Base-by-base conservation (phyloP, 352 stramenopile species). In the Globisporangium uncinulatum region DNA sequence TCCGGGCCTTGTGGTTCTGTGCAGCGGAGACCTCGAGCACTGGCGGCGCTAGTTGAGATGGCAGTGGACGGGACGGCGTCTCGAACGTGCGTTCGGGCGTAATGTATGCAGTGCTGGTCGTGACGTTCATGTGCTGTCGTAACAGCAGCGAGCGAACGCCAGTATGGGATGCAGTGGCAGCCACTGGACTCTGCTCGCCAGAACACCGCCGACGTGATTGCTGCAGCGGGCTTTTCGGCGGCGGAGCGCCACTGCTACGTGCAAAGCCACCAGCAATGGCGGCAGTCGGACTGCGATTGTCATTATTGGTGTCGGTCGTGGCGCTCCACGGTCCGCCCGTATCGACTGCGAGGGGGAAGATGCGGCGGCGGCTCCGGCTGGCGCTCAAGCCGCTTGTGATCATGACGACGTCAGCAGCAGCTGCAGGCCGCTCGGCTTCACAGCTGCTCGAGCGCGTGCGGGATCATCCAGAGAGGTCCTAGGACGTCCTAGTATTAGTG, bases 1-100 rank as follows among this genome's bases (percentile, higher is more conserved):
- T 83, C 4, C 80, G 66, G 34, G 80, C 70, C 15, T 79, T 76
- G 43, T 87, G 76, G 56, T 87, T 88, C 46, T 87, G 76, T 2
- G 73, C 76, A 6, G 80, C 80, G 17, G 80, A 90, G 10, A 80
- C 64, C 41, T 87, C 73, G 0, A 62, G 50, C 6, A 42, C 56
- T 2, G 11, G 6, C 37, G 24, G 41, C 8, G 17, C 19, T 10
- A 19, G 15, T 14, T 44, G 29, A 8, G 10, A 4, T 17, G 37
- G 53, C 48, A 55, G n/a, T 47, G 20, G 47, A 1, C 29, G 52
- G 52, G 13, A 13, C 20, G 21, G 42, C 19, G 43, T 4, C 6
- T 9, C 19, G n/a, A 19, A 48, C 0, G 56, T n/a, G 11, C 59
- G 39, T 20, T 54, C 52, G 24, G 24, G 24, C 24, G 24, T 29